Percentiles rank a stretch among this genome's conserved stretches.
phyloP scores from a whole-genome alignment of 2,329 filamentous ascomycete species.

The Pseudodiploospora longispora region DNA sequence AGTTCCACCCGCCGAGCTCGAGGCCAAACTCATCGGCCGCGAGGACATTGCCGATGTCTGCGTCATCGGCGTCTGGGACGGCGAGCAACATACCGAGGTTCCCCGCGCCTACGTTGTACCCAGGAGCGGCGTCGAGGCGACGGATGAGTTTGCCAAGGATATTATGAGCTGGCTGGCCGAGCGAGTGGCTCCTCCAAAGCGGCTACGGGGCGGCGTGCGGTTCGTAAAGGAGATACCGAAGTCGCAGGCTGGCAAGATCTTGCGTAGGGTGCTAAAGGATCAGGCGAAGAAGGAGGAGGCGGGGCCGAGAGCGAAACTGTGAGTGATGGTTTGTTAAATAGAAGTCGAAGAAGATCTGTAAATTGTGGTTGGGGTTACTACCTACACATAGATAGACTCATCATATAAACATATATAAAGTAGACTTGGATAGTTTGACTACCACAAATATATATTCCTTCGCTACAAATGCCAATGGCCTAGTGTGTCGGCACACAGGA shows the following conservation, averaged over 20 bases:
- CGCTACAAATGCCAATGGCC: no score
- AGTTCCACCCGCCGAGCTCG: constrained; percentile 61
- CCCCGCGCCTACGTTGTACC: constrained; percentile 42
- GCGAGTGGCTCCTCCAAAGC: constrained; percentile 58
- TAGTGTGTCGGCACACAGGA: no score
- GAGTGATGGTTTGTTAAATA: constrained; percentile 1
- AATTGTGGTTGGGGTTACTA: no score
- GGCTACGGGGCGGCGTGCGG: constrained; percentile 60
- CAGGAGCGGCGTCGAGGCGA: constrained; percentile 26
- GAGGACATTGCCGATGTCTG: constrained; percentile 49
- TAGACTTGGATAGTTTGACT: no score
- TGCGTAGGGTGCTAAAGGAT: constrained; percentile 41
- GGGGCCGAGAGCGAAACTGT: constrained; percentile 28
- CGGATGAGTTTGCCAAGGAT: constrained; percentile 24
- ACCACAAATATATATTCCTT: no score
- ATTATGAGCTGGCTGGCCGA: constrained; percentile 36
- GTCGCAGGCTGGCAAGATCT: constrained; percentile 49
- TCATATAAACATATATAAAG: no score
- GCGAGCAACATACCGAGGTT: constrained; percentile 56
- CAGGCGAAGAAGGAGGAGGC: constrained; percentile 29
- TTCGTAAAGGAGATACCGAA: constrained; percentile 65
- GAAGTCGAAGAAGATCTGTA: no score
- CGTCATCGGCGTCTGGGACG: constrained; percentile 53
- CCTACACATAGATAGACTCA: no score
- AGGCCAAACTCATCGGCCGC: constrained; percentile 36